A percentile compares a stretch with the other conserved stretches of the same genome.
Conservation (phyloP, 352 stramenopile species). For the Globisporangium viniferum region DNA sequence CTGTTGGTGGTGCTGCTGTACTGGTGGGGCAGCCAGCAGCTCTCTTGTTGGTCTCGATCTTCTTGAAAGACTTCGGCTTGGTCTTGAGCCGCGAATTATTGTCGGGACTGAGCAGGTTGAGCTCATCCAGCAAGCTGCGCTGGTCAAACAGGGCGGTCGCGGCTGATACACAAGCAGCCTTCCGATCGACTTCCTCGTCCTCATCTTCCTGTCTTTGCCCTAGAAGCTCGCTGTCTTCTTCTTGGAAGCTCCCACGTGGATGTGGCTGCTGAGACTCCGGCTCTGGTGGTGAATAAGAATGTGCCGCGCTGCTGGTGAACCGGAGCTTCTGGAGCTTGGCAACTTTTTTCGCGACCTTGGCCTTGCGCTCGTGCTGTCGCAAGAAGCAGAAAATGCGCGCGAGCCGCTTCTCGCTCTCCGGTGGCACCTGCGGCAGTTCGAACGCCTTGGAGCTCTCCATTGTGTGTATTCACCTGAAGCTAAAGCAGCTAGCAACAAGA, state of each 20-base stretch:
- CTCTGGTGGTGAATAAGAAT: neutral
- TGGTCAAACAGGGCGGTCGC: slow-evolving; percentile 15
- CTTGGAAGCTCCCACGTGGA: slow-evolving; percentile 5
- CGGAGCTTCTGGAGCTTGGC: slow-evolving; percentile 30
- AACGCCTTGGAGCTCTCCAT: slow-evolving; percentile 23
- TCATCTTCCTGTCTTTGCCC: slow-evolving; percentile 2
- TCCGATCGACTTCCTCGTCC: slow-evolving; percentile 15
- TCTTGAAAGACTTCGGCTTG: slow-evolving; percentile 16
- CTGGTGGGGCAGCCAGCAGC: neutral
- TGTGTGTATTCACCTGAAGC: neutral
- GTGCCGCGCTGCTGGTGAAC: neutral
- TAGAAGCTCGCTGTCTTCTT: neutral
- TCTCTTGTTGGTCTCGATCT: neutral
- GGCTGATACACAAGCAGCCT: slow-evolving; percentile 1
- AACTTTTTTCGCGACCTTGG: slow-evolving; percentile 30
- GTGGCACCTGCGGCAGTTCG: slow-evolving; percentile 26
- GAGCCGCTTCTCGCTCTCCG: slow-evolving; percentile 44
- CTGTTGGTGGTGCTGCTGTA: slow-evolving; percentile 1
- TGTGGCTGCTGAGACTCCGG: neutral
- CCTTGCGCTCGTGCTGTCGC: slow-evolving; percentile 56
- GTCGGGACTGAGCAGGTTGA: slow-evolving; percentile 24
- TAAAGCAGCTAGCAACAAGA: neutral
- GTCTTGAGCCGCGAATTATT: neutral
- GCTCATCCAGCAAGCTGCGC: slow-evolving; percentile 24
- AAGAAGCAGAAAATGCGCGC: slow-evolving; percentile 52